phyloP scores from a whole-genome alignment of 2,329 filamentous ascomycete species.

The Pestalotiopsis sp. region DNA sequence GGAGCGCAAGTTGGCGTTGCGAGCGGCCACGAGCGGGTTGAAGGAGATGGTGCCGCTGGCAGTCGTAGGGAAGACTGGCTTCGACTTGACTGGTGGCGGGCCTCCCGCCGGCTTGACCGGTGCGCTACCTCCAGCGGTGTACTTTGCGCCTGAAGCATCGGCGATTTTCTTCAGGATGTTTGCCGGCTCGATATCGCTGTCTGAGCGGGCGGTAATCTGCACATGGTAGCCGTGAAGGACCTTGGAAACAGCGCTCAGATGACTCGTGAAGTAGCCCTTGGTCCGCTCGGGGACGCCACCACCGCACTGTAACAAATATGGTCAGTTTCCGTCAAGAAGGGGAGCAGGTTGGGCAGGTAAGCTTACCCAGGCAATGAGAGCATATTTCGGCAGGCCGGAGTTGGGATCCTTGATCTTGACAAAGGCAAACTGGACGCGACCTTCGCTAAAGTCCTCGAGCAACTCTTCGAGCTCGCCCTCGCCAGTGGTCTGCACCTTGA shows the following conservation, averaged over 20 bases:
- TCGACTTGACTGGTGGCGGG: conserved; percentile 77
- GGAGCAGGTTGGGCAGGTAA: background rate
- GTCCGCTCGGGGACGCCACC: conserved; percentile 97
- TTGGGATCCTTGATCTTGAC: conserved; percentile 97
- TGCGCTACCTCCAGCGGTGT: conserved; percentile 70
- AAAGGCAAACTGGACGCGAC: conserved; percentile 94
- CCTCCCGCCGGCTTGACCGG: conserved; percentile 52
- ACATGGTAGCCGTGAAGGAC: conserved; percentile 96
- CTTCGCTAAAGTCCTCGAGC: conserved; percentile 95
- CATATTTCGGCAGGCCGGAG: conserved; percentile 83
- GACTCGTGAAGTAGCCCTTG: conserved; percentile 98
- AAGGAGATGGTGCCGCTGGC: conserved; percentile 53
- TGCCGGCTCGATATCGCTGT: conserved; percentile 85
- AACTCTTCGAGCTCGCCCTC: conserved; percentile 91
- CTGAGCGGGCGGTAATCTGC: conserved; percentile 92
- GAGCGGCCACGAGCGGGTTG: conserved; percentile 69
- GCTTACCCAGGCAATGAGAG: conserved; percentile 82
- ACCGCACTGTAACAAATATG: conserved; percentile 65
- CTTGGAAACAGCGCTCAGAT: conserved; percentile 86
- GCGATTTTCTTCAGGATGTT: conserved; percentile 90
- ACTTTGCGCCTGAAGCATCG: conserved; percentile 93
- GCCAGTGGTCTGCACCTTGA: conserved; percentile 93
- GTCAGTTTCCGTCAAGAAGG: background rate
- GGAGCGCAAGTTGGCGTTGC: conserved; percentile 57
- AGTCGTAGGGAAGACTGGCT: conserved; percentile 90